phyloP scores from a whole-genome alignment of 352 stramenopile genomes.

The Paralagenidium karlingii region DNA sequence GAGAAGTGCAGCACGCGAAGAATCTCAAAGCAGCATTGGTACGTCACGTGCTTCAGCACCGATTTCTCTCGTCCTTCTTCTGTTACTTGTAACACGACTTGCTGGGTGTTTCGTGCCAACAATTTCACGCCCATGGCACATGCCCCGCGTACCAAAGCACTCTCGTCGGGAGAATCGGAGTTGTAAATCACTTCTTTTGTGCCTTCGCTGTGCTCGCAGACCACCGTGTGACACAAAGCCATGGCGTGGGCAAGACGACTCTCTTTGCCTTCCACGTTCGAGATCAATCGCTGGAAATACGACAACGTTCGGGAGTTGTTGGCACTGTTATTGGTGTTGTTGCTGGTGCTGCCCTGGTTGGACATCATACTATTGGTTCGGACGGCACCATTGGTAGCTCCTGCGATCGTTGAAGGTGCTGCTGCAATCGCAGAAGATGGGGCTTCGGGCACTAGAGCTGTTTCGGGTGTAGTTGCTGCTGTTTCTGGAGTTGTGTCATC shows the following conservation, averaged over 20 bases:
- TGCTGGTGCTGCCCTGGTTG: too few relatives aligned
- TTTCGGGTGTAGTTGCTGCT: too few relatives aligned
- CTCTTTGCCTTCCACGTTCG: conserved; percentile 32
- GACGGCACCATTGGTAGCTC: too few relatives aligned
- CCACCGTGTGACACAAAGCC: conserved; percentile 75
- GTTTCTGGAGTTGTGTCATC: too few relatives aligned
- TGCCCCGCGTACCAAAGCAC: conserved; percentile 79
- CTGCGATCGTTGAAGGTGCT: too few relatives aligned
- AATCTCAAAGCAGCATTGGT: conserved; percentile 53
- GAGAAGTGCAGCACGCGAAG: conserved; percentile 60
- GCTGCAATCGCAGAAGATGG: too few relatives aligned
- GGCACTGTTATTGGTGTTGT: too few relatives aligned
- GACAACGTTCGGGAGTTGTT: too few relatives aligned
- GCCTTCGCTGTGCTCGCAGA: conserved; percentile 44
- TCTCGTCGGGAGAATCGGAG: conserved; percentile 88
- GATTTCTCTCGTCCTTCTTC: conserved; percentile 42
- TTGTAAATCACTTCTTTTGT: conserved; percentile 60
- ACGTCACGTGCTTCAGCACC: conserved; percentile 50
- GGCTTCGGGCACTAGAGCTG: too few relatives aligned
- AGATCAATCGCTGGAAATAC: conserved; percentile 30
- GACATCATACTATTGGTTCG: too few relatives aligned
- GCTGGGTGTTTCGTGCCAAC: conserved; percentile 30
- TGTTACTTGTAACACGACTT: conserved; percentile 42
- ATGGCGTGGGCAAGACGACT: conserved; percentile 59
- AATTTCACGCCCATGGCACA: conserved; percentile 71